Conservation (phyloP, 1,139 yeast genomes). For the Candida tetrigidarum region DNA sequence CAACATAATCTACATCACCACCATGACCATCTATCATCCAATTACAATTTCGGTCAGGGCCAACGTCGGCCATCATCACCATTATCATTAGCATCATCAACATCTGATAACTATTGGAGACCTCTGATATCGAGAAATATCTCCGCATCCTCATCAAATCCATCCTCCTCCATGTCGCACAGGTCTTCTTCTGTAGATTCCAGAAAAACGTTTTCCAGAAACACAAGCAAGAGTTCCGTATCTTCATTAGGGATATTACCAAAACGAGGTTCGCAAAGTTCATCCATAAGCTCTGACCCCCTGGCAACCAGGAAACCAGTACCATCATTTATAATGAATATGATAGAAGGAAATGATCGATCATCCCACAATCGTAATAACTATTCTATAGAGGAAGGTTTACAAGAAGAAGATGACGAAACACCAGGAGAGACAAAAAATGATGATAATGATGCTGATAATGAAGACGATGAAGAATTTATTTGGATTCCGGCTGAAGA, state of each 20-base stretch:
- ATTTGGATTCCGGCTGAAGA: neutral
- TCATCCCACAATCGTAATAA: slow-evolving; percentile 12
- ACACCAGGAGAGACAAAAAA: slow-evolving; percentile 8
- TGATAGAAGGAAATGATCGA: slow-evolving; percentile 22
- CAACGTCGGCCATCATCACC: too few relatives aligned
- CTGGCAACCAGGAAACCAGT: slow-evolving; percentile 19
- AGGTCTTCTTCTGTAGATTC: slow-evolving; percentile 7
- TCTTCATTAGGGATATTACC: slow-evolving; percentile 11
- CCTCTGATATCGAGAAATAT: slow-evolving; percentile 1
- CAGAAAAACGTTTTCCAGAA: slow-evolving; percentile 16
- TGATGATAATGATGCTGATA: slow-evolving; percentile 41
- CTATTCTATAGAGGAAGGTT: slow-evolving; percentile 7
- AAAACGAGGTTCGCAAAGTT: slow-evolving; percentile 15
- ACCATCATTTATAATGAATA: slow-evolving; percentile 38
- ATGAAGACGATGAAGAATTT: slow-evolving; percentile 26
- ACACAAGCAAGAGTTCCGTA: slow-evolving; percentile 10
- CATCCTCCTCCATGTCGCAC: neutral
- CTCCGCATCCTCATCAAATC: neutral
- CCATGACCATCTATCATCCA: neutral
- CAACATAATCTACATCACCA: neutral
- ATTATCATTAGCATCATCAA: neutral
- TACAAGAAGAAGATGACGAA: slow-evolving; percentile 8
- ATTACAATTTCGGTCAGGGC: neutral
- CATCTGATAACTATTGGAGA: neutral
- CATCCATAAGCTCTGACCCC: slow-evolving; percentile 15